Percentiles rank a stretch among this genome's conserved stretches.
phyloP scores from a whole-genome alignment of 1,284 basidiomycete species.

The Fomitopsis schrenkii region DNA sequence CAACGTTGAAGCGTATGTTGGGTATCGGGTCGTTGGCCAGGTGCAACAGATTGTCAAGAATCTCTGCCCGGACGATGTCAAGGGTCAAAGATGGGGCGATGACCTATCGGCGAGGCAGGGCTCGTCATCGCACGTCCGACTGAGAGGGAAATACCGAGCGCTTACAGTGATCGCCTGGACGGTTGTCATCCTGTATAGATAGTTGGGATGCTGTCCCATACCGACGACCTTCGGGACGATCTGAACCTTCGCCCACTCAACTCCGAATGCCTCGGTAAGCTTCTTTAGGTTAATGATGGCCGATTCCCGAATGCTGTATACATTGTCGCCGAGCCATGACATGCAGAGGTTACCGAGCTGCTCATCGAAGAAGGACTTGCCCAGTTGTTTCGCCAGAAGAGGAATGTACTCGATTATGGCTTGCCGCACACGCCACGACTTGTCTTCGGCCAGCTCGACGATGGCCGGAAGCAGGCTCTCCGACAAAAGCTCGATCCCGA shows the following conservation, averaged over 20 bases:
- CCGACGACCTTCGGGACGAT: constrained; percentile 98
- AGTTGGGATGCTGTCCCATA: constrained; percentile 97
- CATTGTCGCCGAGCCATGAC: constrained; percentile 99
- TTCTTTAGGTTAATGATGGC: constrained; percentile 98
- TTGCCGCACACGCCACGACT: constrained; percentile 99
- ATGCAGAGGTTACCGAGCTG: constrained; percentile 96
- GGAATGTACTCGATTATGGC: constrained; percentile 99
- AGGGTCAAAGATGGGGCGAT: constrained; percentile 92
- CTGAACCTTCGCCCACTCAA: constrained; percentile 93
- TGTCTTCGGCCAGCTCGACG: constrained; percentile 97
- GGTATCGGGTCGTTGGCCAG: constrained; percentile 93
- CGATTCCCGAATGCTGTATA: constrained; percentile 97
- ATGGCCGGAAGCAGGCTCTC: constrained; percentile 97
- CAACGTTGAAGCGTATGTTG: constrained; percentile 99
- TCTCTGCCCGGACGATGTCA: constrained; percentile 82
- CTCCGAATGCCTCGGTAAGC: constrained; percentile 97
- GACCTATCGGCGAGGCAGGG: constrained; percentile 49
- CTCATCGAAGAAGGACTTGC: constrained; percentile 97
- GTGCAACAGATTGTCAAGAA: constrained; percentile 83
- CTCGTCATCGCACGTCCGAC: constrained; percentile 6
- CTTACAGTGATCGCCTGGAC: constrained; percentile 96
- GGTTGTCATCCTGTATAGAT: constrained; percentile 98
- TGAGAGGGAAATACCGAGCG: constrained; percentile 9
- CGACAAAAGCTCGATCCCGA: constrained; percentile 94
- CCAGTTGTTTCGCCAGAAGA: constrained; percentile 93